Evolutionary conservation across 129 eudicot species (phyloP), one percentile per base, ranked within the genome.

Genomic region (Chrysanthemum makinoi): DNA sequence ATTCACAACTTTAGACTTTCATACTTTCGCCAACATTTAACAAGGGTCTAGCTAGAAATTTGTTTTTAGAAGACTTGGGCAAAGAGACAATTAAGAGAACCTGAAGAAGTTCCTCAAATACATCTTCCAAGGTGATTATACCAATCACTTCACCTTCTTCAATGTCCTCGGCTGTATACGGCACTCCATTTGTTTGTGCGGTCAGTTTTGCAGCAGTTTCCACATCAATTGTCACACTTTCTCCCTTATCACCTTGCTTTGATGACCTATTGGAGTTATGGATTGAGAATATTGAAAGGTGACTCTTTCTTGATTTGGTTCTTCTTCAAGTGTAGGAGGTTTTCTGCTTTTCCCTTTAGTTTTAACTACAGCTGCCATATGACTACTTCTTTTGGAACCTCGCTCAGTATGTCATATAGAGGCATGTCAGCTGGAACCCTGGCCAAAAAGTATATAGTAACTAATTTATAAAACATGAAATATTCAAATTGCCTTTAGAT

Each of bases 341-440:
- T 44, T 86, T 60, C 48, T 63, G 69, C 68, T 72, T 75, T 81
- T 85, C 61, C 82, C 84, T 79, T 84, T 87, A 24, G 82, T 75
- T 81, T 81, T 94, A 49, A 94, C 98, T 24, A 95, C 99, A 70
- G 99, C 99, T 57, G 99, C 99, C 97, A 95, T 90, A 72, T 95
- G 99, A 73, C 99, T 95, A 75, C 96, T 87, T 58, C 68, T 95
- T 95, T 81, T 95, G 99, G 68, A 95, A 94, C n/a, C 79, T 94
- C 98, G 11, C 89, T 94, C 65, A 94, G 83, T 84, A 94, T 94
- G 88, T 94, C 98, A 70, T 94, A 94, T 24, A 94, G 63, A 54
- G 98, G 98, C 98, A 94, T 94, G 82, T 94, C 91, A 9, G 95
- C 87, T 33, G 98, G 98, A 64, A 94, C 98, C 81, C 98, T 94